Evolutionary conservation across 768 basidiomycete genomes (phyloP), one percentile per base, ranked within the genome.

Genomic region (Russula earlei): DNA sequence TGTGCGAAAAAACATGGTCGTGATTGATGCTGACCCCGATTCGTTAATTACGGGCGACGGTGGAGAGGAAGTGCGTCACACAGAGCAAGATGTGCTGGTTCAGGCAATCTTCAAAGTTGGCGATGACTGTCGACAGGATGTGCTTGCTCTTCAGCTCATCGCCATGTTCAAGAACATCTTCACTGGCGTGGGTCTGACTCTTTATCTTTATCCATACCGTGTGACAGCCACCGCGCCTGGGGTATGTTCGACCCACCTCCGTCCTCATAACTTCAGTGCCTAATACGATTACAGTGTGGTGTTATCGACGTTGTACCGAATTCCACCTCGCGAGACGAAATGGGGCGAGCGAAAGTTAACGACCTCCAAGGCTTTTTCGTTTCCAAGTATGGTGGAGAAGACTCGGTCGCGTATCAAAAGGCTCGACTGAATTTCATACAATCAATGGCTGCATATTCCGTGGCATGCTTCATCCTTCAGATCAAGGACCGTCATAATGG

Each of bases 91-190:
- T 59, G 85, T 94, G 44, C 97, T 91, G 94, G 91, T 95, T 58
- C 86, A 91, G 62, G 96, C 96, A 1, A 99, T 99, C 60, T 99
- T 99, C 83, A 99, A 99, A 76, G 96, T 99, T 55, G 96, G 96
- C 53, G 96, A 99, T 67, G 96, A 99, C 67, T 99, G 96, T 69
- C 83, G 96, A 41, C 96, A 99, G 69, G 96, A 99, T 65, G 86
- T 98, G n/a, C 79, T 99, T 43, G 96, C 96, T 0, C 74, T 99
- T 46, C 96, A 99, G 65, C 73, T 97, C 58, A 98, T 99, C 59
- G 96, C 96, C 5, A 98, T 98, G 93, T 97, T 98, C 80, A 98
- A 98, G 72, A 97, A 96, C 68, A 86, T 97, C 55, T 99, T 95
- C 72, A 87, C 79, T 12, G 80, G 81, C 59, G 79, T 95, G 56